Evolutionary conservation across 352 stramenopile genomes (phyloP).

Genomic region (Phytophthora brassicae): DNA sequence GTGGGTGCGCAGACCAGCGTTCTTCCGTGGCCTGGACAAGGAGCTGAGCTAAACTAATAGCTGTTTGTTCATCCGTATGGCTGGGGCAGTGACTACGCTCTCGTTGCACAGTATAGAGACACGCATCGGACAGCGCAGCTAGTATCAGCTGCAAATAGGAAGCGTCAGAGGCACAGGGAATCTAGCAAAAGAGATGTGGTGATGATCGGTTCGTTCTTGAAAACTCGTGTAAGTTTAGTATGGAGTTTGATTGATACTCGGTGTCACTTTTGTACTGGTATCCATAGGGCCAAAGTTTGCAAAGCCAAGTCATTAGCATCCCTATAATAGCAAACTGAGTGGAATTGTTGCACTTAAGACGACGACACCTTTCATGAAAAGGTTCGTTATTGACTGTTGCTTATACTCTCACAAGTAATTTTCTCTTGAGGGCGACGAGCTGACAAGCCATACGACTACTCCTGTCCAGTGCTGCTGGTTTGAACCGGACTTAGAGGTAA

Average conservation of each 20-base stretch:
- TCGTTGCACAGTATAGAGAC: constrained; percentile 34
- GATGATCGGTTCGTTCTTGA: constrained; percentile 4
- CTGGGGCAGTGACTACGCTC: constrained; percentile 2
- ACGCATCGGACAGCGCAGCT: constrained; percentile 14
- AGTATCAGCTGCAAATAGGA: constrained; percentile 26
- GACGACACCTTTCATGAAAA: too few relatives aligned
- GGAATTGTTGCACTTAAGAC: too few relatives aligned
- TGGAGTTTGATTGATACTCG: background rate
- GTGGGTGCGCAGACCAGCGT: constrained; percentile 76
- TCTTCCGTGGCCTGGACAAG: constrained; percentile 72
- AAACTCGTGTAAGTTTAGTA: background rate
- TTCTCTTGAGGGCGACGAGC: too few relatives aligned
- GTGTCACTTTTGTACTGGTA: too few relatives aligned
- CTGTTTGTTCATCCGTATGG: constrained; percentile 30
- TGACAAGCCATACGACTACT: too few relatives aligned
- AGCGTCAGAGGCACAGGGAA: constrained; percentile 24
- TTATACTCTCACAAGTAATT: too few relatives aligned
- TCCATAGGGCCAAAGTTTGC: too few relatives aligned
- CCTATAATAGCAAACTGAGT: too few relatives aligned
- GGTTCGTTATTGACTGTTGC: too few relatives aligned
- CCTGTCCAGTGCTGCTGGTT: too few relatives aligned
- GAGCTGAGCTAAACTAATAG: constrained; percentile 30
- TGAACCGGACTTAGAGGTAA: too few relatives aligned
- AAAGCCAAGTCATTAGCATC: too few relatives aligned
- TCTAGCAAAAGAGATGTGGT: constrained; percentile 26